Evolutionary conservation across 441 rosid genomes (phyloP).

Genomic region (Cnidoscolus chayamansa): DNA sequence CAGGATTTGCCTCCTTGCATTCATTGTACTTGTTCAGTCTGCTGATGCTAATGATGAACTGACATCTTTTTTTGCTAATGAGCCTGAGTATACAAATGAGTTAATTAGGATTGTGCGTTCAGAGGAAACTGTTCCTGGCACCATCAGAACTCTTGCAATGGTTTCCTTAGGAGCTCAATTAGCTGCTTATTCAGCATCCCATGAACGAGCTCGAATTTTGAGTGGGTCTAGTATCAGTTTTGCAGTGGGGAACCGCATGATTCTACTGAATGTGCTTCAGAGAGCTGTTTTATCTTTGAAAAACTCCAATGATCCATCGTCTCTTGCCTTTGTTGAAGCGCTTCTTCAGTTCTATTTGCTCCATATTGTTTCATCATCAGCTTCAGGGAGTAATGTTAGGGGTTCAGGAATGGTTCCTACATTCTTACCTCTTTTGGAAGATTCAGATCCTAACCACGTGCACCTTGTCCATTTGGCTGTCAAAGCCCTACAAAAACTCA

Average conservation of each 20-base stretch:
- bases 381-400: constrained; percentile 83
- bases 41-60: constrained; percentile 92
- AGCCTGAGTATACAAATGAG: constrained; percentile 97
- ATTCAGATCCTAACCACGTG: constrained; percentile 75
- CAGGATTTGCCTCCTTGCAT: constrained; percentile 94
- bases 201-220: constrained; percentile 87
- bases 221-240: constrained; percentile 95
- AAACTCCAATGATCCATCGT: constrained; percentile 74
- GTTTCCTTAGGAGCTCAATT: constrained; percentile 93
- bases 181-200: constrained; percentile 94
- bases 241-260: constrained; percentile 86
- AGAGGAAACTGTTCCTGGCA: constrained; percentile 83
- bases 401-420: constrained; percentile 99
- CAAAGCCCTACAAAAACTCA: constrained; percentile 89
- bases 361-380: constrained; percentile 91
- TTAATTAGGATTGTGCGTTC: constrained; percentile 89
- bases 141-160: constrained; percentile 91
- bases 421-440: constrained; percentile 90
- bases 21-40: constrained; percentile 94
- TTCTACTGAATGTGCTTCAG: constrained; percentile 97
- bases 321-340: constrained; percentile 93
- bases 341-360: constrained; percentile 97
- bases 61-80: constrained; percentile 91
- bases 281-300: constrained; percentile 84
- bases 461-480: constrained; percentile 95